Conservation (phyloP, 2,329 filamentous ascomycete species). For the Clonostachys solani region DNA sequence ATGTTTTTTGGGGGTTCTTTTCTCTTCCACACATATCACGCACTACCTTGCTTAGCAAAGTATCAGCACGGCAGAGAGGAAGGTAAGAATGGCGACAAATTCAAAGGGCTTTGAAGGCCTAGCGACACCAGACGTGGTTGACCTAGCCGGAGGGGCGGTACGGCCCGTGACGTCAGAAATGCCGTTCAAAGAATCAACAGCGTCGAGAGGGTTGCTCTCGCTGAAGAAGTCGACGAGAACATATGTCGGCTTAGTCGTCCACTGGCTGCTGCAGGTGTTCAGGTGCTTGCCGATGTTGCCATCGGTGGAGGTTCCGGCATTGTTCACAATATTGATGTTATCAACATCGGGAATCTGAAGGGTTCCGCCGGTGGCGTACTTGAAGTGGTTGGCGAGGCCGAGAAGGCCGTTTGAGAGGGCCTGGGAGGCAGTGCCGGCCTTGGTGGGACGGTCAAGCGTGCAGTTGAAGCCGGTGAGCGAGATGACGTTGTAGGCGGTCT, state of each 20-base stretch:
- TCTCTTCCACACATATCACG: too few relatives aligned
- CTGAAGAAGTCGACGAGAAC: constrained; percentile 80
- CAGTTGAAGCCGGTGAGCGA: constrained; percentile 66
- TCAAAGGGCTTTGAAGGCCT: constrained; percentile 6
- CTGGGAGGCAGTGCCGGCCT: constrained; percentile 37
- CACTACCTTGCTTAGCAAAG: not conserved
- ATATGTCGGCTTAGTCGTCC: constrained; percentile 64
- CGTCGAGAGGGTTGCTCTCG: constrained; percentile 63
- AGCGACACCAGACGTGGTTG: too few relatives aligned
- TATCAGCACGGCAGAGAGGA: constrained; percentile 1
- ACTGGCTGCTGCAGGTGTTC: constrained; percentile 48
- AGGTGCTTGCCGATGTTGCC: constrained; percentile 55
- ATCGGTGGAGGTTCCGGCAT: constrained; percentile 41
- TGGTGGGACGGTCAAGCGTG: constrained; percentile 60
- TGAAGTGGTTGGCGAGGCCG: constrained; percentile 78
- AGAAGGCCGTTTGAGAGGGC: constrained; percentile 58
- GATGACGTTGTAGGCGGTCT: constrained; percentile 65
- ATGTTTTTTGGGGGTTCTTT: too few relatives aligned
- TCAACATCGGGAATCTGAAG: constrained; percentile 59
- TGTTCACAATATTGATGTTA: constrained; percentile 62
- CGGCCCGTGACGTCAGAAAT: constrained; percentile 34
- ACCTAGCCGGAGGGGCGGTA: not conserved
- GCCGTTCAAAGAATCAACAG: constrained; percentile 65
- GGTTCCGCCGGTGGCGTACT: constrained; percentile 51
- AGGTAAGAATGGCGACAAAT: constrained; percentile 26